Percentiles rank a stretch among this genome's conserved stretches.
Conservation (phyloP, 2,329 filamentous ascomycete genomes). For the Trichoderma sp. region DNA sequence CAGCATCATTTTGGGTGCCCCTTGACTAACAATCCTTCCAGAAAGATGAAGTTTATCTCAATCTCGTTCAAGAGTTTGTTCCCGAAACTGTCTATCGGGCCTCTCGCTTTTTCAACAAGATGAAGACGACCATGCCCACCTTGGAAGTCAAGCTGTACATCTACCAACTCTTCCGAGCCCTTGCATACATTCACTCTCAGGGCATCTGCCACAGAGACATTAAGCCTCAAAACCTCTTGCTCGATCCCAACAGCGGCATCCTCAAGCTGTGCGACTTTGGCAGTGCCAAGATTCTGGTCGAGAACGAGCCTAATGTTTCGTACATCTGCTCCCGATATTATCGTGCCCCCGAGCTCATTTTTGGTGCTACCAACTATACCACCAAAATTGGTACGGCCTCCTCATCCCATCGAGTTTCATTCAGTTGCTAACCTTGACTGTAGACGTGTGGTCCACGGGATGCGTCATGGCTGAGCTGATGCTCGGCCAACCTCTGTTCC, state of each 20-base stretch:
- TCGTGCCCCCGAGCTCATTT: conserved; percentile 95
- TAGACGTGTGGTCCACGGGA: conserved; percentile 98
- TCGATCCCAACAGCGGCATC: conserved; percentile 87
- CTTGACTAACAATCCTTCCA: conserved; percentile 35
- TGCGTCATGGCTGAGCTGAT: conserved; percentile 99
- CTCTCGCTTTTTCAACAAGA: conserved; percentile 98
- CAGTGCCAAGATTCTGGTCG: conserved; percentile 96
- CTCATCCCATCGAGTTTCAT: neutral
- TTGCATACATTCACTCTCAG: conserved; percentile 98
- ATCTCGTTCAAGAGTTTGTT: conserved; percentile 95
- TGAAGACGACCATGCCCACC: conserved; percentile 99
- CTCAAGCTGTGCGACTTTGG: conserved; percentile 99
- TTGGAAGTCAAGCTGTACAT: conserved; percentile 99
- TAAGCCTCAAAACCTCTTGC: conserved; percentile 95
- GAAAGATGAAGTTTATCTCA: conserved; percentile 99
- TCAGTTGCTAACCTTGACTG: conserved; percentile 50
- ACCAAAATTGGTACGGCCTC: conserved; percentile 89
- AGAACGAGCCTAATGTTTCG: conserved; percentile 98
- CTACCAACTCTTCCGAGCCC: conserved; percentile 96
- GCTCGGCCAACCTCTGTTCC: conserved; percentile 96
- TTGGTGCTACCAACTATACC: conserved; percentile 98
- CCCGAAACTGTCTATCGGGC: conserved; percentile 98
- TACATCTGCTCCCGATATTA: conserved; percentile 99
- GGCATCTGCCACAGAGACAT: conserved; percentile 99
- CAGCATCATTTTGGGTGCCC: neutral